Base-by-base conservation (phyloP, 805 yeast genomes). In the Priceomyces melissophilus region DNA sequence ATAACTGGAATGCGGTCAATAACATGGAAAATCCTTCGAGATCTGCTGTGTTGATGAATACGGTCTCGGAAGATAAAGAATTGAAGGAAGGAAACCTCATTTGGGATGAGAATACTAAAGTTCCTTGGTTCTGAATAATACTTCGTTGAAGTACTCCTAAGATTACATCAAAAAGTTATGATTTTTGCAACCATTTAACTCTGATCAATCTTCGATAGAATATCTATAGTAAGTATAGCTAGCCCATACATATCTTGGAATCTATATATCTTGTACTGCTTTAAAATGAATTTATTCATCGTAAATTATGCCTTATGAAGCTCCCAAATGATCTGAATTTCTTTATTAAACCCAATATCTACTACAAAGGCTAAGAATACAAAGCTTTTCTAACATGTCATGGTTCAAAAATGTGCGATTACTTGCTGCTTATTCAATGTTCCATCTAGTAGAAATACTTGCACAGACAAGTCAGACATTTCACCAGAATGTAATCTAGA, bases 61-160 rank as follows among this genome's bases (percentile, higher is more conserved):
- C 55, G 33, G 46, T 41, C 3, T 41, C 32, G 1, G 69, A 65
- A n/a, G 56, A 66, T 32, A 36, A 47, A 4, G 42, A 48, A 33
- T 47, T 67, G 36, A 30, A 40, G 27, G 41, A 33, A 4, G 66
- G 67, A 2, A 45, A 58, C 2, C 40, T 67, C 15, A 46, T 67
- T 9, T 69, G 75, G 75, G 74, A 65, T 42, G 61, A 61, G 36
- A 69, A 69, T 46, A 63, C 55, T 39, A 69, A 69, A 47, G 48
- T 69, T 30, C 65, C 73, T 8, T 69, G 75, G 75, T 69, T 68
- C 45, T 69, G 48, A 44, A 13, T 25, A 9, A 5, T 31, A 31
- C 25, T 8, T 5, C 8, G 25, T 20, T 20, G 25, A 20, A 20
- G 25, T 20, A 20, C 8, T 4, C 25, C 43, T 76, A 27, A 27